phyloP scores from a whole-genome alignment of 2,329 filamentous ascomycete species.

The Didymella keratinophila region DNA sequence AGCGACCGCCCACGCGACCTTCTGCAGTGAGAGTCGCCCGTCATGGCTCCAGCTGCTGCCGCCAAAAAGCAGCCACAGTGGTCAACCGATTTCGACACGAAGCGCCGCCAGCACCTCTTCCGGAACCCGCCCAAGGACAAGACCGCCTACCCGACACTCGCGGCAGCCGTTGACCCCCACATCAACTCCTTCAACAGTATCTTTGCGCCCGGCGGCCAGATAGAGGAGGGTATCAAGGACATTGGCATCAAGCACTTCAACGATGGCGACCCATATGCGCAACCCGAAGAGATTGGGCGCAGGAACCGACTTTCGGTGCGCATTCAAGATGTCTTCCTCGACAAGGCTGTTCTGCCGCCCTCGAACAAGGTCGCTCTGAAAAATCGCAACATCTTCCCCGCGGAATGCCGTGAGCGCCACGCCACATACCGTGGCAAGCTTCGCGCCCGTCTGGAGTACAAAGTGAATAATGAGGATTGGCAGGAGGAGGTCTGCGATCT shows the following conservation, averaged over 20 bases:
- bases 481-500: conserved; percentile 84
- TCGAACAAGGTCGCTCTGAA: conserved; percentile 81
- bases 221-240: conserved; percentile 81
- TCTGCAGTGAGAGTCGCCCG: conserved; percentile 19
- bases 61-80: conserved; percentile 65
- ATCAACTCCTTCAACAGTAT: conserved; percentile 95
- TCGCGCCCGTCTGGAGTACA: conserved; percentile 82
- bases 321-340: conserved; percentile 81
- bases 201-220: conserved; percentile 74
- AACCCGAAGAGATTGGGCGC: conserved; percentile 63
- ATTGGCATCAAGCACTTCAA: conserved; percentile 90
- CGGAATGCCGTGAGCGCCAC: conserved; percentile 94
- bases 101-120: conserved; percentile 88
- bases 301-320: conserved; percentile 81
- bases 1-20: conserved; percentile 20
- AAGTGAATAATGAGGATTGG: conserved; percentile 85
- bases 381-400: conserved; percentile 85
- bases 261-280: conserved; percentile 71
- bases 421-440: conserved; percentile 89
- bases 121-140: conserved; percentile 85
- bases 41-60: conserved; percentile 55
- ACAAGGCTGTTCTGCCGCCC: conserved; percentile 79
- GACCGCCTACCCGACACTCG: conserved; percentile 85
- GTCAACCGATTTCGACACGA: conserved; percentile 85
- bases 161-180: conserved; percentile 87